Base-by-base conservation (phyloP, 2,329 filamentous ascomycete species). In the Monosporascus sp. region DNA sequence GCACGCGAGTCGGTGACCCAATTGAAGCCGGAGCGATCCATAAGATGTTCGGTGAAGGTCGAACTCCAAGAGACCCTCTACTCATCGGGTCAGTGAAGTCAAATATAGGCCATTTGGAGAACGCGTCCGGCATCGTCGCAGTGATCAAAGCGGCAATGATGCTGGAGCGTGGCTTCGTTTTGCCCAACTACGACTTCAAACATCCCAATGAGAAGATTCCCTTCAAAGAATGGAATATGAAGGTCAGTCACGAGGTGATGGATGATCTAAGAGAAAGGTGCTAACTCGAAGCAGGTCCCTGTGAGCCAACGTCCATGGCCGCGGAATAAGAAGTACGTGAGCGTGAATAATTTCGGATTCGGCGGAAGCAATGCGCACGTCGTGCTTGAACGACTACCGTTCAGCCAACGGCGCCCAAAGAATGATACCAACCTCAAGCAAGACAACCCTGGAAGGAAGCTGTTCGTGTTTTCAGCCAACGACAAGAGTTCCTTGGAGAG, bases 1-100 rank as follows among this genome's bases (percentile, higher is more conserved):
- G 80, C 7, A 84, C 81, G 19, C 70, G 70, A 38, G 74, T 76
- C 1, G 81, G 81, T 2, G 81, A 84, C 55, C 79, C 79, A 0
- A 74, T 78, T n/a, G 81, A 84, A 56, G 76, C 77, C 1, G 68
- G 65, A 11, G 78, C 76, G 3, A 73, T 82, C 37, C 64, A 72
- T 40, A 70, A 70, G 8, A 72, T 77, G 0, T 73, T 80, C 27
- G 69, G 71, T 5, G 53, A 65, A 20, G 68, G 70, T 4, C 69
- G 74, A 9, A 70, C 71, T 22, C 63, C 68, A n/a, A 65, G 71
- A n/a, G 65, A 69, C 44, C 75, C 74, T 5, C 58, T 78, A 8
- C 76, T 71, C 49, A 70, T 78, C 14, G 77, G 77, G 8, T 78
- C 76, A 0, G 72, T 78, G 3, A 79, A 80, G 55, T 74, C 76